These are phyloP conservation scores for Prototheca wickerhamii DNA, from an alignment of 163 green algal species.

Conservation along the genomic window DNA sequence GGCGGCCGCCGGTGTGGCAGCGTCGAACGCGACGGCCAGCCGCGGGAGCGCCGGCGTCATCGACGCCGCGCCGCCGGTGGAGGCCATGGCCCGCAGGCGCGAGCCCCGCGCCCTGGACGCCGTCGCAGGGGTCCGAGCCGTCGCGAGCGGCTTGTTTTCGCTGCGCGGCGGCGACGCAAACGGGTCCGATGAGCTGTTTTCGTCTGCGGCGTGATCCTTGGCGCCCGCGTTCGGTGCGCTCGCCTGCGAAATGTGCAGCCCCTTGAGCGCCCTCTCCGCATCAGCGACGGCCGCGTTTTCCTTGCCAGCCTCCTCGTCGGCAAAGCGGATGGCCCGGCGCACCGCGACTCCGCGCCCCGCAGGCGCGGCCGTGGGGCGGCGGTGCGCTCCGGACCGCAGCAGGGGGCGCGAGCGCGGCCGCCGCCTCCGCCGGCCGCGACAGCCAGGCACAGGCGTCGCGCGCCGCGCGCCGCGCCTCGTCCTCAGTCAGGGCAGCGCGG, in stretches of 20 bases:
- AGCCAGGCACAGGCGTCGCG: neutral
- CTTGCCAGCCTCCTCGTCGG: neutral
- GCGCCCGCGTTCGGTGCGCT: neutral
- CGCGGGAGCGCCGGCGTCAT: no score
- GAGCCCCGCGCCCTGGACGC: no score
- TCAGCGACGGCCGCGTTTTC: neutral
- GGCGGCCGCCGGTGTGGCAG: neutral
- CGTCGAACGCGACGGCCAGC: neutral
- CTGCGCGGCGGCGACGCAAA: no score
- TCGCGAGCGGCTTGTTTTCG: no score
- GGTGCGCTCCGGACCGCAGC: neutral
- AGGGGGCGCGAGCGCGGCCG: neutral
- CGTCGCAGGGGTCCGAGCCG: no score
- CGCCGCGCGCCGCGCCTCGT: neutral
- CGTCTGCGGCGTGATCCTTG: no score
- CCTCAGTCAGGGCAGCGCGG: neutral
- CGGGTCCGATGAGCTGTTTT: no score
- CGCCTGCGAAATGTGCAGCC: neutral
- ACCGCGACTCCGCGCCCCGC: neutral
- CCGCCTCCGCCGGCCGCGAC: neutral
- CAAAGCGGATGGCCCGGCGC: slow-evolving; percentile 1
- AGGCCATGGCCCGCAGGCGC: no score
- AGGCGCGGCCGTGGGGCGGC: neutral
- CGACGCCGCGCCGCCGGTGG: no score
- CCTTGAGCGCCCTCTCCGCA: neutral